Base-by-base conservation (phyloP, 139 green algal genomes). In the Tetradesmus obliquus region DNA sequence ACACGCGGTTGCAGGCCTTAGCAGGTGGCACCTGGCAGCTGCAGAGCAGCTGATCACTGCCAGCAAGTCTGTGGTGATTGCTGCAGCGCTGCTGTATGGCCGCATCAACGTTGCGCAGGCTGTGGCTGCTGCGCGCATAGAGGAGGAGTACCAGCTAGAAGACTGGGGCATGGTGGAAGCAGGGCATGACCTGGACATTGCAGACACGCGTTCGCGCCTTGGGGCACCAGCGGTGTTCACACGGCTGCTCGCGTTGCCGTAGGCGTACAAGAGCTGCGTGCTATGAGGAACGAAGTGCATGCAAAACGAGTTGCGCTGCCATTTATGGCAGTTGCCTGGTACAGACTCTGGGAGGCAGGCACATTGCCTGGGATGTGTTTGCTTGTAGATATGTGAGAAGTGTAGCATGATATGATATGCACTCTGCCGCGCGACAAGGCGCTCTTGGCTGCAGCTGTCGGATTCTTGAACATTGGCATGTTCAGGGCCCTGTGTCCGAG, bases 121-220 rank as follows among this genome's bases (percentile, higher is more conserved):
- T 13, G 90, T 99, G 20, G 4, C 58, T 5, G 94, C 93, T 0
- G 92, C 97, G 1, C 93, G 97, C 9, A 51, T 98, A 24, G 97
- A 99, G 92, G 97, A 99, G 94, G 94, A 96, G 1, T 93, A 93
- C 6, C 97, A 99, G 89, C 95, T 97, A 13, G 95, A 97, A 80
- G 93, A 97, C 80, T 99, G 97, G 97, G 98, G 98, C 2, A 88
- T 98, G n/a, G 98, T 99, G 53, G 98, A 99, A 92, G 98, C 98
- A 13, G 98, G 98, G 0, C 98, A 99, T 90, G 98, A 99, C 93
- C 94, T 99, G 10, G 98, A 99, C 90, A 94, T 95, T 69, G 95
- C 96, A 15, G 97, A 99, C 82, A 86, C 97, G 3, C 72, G 87
- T 45, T 97, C 97, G 72, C 93, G 97, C 3, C 91, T 99, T 0